A percentile compares a stretch with the other conserved stretches of the same genome.
phyloP scores from a whole-genome alignment of 768 basidiomycete genomes.

The Xerocomus brunneocitrinus region DNA sequence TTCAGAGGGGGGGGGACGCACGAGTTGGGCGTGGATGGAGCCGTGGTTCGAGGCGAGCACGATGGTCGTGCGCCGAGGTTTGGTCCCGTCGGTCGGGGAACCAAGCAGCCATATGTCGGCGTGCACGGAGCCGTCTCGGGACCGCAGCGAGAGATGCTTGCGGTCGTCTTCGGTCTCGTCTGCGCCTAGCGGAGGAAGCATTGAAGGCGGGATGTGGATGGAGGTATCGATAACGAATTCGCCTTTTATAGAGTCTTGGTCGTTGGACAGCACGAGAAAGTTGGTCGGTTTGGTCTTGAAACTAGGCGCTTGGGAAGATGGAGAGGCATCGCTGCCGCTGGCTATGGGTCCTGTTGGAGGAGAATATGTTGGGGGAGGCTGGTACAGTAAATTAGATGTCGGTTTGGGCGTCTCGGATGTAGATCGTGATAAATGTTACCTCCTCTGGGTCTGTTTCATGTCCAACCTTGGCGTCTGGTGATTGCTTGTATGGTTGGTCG shows the following conservation, averaged over 20 bases:
- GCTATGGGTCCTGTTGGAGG: background rate
- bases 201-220: slow-evolving; percentile 34
- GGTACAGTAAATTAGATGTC: background rate
- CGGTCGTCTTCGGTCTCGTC: slow-evolving; percentile 37
- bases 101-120: slow-evolving; percentile 38
- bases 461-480: background rate
- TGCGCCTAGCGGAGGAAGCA: slow-evolving; percentile 36
- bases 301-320: background rate
- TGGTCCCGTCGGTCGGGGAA: background rate
- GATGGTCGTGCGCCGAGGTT: slow-evolving; percentile 17
- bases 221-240: slow-evolving; percentile 43
- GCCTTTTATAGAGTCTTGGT: slow-evolving; percentile 11
- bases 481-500: background rate
- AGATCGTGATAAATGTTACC: background rate
- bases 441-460: background rate
- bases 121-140: slow-evolving; percentile 33
- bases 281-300: slow-evolving; percentile 30
- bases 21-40: slow-evolving; percentile 15
- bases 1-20: slow-evolving; percentile 1
- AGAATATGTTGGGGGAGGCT: slow-evolving; percentile 26
- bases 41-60: slow-evolving; percentile 17
- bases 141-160: slow-evolving; percentile 35
- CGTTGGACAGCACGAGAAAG: slow-evolving; percentile 12
- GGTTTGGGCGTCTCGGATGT: background rate
- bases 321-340: background rate